These are phyloP conservation scores for Malus orientalis DNA, from an alignment of 306 rosid species.

Conservation along the genomic window DNA sequence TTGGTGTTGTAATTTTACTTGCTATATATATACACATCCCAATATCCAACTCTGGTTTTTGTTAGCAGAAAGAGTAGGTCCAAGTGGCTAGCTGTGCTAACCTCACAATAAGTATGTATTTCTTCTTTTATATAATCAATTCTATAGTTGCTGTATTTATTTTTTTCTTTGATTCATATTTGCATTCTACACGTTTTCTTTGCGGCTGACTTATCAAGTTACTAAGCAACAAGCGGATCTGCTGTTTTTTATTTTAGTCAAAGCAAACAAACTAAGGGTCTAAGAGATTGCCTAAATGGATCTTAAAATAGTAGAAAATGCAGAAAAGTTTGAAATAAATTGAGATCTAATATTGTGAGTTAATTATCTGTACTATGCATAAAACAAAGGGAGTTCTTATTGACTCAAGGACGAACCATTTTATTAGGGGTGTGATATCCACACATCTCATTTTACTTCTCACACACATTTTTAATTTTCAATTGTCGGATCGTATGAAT, in stretches of 20 bases:
- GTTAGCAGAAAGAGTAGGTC: conserved; percentile 33
- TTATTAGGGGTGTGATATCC: neutral
- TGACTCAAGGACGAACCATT: neutral
- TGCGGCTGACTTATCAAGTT: neutral
- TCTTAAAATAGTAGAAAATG: neutral
- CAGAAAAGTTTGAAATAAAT: neutral
- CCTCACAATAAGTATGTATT: conserved; percentile 32
- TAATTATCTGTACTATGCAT: neutral
- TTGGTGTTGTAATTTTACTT: too few relatives aligned
- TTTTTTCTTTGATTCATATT: neutral
- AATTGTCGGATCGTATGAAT: too few relatives aligned
- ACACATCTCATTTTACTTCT: too few relatives aligned
- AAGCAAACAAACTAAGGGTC: neutral
- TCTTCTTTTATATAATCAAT: neutral
- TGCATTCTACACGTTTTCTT: too few relatives aligned
- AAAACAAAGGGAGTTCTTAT: neutral
- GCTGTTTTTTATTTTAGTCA: neutral
- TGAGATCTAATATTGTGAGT: neutral
- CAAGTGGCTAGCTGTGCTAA: conserved; percentile 65
- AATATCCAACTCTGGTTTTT: too few relatives aligned
- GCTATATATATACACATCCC: too few relatives aligned
- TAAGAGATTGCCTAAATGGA: neutral
- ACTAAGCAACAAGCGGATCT: neutral
- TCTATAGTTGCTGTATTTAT: neutral
- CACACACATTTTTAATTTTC: too few relatives aligned